Base-by-base conservation (phyloP, 139 green algal species). In the Tetradesmus lagerheimii region DNA sequence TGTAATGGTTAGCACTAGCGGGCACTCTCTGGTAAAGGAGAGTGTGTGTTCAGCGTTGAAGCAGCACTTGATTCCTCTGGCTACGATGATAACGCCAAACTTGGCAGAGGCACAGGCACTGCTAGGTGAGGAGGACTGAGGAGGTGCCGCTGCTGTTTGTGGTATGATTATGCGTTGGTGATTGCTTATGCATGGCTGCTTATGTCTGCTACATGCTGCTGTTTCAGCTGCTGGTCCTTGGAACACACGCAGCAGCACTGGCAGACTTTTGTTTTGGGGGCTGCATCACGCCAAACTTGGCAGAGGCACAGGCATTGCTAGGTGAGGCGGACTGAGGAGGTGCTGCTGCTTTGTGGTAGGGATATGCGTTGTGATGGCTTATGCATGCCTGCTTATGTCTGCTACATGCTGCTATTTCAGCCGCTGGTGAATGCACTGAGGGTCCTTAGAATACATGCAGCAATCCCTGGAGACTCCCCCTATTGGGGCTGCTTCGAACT, bases 281-380 rank as follows among this genome's bases (percentile, higher is more conserved):
- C n/a, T n/a, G n/a, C n/a, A 84, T 99, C 25, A 99, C 98, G 2
- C 98, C 98, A 84, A 99, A 99, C 95, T 80, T 99, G 0, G 91
- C 93, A 0, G 98, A 99, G 92, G 98, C 98, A 5, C 91, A 93
- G 5, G 92, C 93, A 34, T 91, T 99, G 87, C 94, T 99, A 57
- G 96, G 95, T 90, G 91, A 77, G 90, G n/a, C n/a, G n/a, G n/a
- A 12, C 2, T 31, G 34, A 23, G 1, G 66, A 29, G 66, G 1
- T 11, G 66, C 66, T 62, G 47, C 43, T 50, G 43, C 43, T 50
- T 29, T 76, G 16, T 34, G 27, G 66, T 23, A n/a, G n/a, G n/a
- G n/a, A n/a, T n/a, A n/a, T n/a, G n/a, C n/a, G n/a, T n/a, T n/a
- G n/a, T n/a, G n/a, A n/a, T n/a, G n/a, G n/a, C n/a, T n/a, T n/a